A percentile compares a stretch with the other conserved stretches of the same genome.
Evolutionary conservation across 139 green algal genomes (phyloP).

Genomic region (Auxenochlorella protothecoides): DNA sequence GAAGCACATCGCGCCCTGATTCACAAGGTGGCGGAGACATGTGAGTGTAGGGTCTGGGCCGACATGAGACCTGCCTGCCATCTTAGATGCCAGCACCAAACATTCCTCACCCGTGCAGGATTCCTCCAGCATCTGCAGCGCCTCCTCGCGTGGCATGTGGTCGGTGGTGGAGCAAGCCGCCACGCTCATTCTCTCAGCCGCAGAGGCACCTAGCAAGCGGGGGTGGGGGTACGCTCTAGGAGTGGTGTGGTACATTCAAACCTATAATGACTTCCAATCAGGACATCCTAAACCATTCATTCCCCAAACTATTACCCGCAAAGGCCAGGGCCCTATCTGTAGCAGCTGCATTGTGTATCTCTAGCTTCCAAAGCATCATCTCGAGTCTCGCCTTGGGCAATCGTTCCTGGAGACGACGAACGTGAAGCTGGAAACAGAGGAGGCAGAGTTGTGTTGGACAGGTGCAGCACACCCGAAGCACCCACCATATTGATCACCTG

Average conservation of each 20-base stretch:
- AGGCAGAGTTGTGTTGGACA: too few species aligned
- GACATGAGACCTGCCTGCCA: too few species aligned
- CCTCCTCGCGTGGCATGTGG: constrained; percentile 55
- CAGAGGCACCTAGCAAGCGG: constrained; percentile 7
- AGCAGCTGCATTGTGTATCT: constrained; percentile 55
- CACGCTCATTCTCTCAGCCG: constrained; percentile 24
- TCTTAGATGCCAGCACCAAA: too few species aligned
- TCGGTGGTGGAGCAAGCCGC: constrained; percentile 49
- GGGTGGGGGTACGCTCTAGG: too few species aligned
- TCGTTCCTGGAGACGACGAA: constrained; percentile 23
- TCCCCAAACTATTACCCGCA: constrained; percentile 4
- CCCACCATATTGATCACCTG: not conserved
- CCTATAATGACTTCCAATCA: too few species aligned
- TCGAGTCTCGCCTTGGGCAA: constrained; percentile 36
- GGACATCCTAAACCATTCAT: too few species aligned
- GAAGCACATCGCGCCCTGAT: constrained; percentile 17
- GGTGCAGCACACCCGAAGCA: too few species aligned
- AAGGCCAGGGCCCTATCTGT: constrained; percentile 27
- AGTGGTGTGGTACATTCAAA: too few species aligned
- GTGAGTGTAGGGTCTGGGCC: too few species aligned
- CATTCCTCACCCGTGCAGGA: constrained; percentile 10
- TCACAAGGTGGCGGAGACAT: too few species aligned
- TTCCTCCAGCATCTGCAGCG: constrained; percentile 36
- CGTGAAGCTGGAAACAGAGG: too few species aligned
- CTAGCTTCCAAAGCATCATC: constrained; percentile 57